phyloP scores from a whole-genome alignment of 257 asterid genomes.

The Solanum raphanifolium region DNA sequence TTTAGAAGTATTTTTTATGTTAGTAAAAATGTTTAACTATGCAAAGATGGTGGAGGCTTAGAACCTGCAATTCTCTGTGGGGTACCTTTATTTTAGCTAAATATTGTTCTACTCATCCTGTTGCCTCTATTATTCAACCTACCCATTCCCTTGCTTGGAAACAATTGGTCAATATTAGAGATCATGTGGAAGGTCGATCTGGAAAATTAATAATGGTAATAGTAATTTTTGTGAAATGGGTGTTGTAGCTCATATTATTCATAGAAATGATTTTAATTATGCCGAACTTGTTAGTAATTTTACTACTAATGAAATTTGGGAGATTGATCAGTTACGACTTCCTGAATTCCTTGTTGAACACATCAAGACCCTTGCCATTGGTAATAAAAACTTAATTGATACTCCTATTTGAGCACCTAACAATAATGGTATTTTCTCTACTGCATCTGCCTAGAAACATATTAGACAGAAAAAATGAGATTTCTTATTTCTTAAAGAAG shows the following conservation, averaged over 20 bases:
- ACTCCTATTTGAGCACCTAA: background rate
- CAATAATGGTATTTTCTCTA: background rate
- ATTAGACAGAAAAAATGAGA: background rate
- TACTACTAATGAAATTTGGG: background rate
- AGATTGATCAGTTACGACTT: background rate
- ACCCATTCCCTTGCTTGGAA: background rate
- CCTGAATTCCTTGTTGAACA: background rate
- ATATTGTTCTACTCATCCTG: background rate
- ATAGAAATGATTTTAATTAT: background rate
- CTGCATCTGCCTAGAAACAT: background rate
- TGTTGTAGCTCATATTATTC: background rate
- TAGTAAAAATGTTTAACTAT: background rate
- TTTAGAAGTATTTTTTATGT: background rate
- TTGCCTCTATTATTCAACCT: background rate
- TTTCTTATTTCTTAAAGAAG: background rate
- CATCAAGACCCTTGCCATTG: background rate
- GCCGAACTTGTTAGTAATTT: background rate
- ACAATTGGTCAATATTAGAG: background rate
- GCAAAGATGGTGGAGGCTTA: background rate
- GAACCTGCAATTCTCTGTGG: background rate
- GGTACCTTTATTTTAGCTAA: background rate
- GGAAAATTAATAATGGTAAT: too few species aligned
- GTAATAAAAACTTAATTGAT: background rate
- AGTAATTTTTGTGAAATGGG: too few species aligned
- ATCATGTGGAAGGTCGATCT: background rate